Percentiles rank a stretch among this genome's conserved stretches.
phyloP scores from a whole-genome alignment of 1,284 basidiomycete species.

The Schizopora paradoxa region DNA sequence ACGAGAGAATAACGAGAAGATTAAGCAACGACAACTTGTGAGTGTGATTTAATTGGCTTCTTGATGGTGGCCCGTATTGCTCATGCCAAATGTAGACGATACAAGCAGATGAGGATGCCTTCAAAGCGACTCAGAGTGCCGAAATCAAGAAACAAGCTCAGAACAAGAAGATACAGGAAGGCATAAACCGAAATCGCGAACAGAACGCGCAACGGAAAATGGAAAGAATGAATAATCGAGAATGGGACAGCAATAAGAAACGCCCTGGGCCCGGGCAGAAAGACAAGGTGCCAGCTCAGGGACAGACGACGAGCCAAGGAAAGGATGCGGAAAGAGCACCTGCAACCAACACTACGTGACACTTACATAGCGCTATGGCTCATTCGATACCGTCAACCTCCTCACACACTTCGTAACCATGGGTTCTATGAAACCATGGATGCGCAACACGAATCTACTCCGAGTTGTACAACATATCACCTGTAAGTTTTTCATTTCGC shows the following conservation, averaged over 20 bases:
- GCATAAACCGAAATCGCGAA: slow-evolving; percentile 61
- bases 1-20: slow-evolving; percentile 73
- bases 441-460: too few species aligned
- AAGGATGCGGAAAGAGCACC: too few species aligned
- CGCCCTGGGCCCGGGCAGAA: slow-evolving; percentile 37
- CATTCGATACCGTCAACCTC: too few species aligned
- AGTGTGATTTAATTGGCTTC: slow-evolving; percentile 20
- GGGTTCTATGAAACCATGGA: too few species aligned
- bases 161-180: slow-evolving; percentile 58
- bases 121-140: slow-evolving; percentile 57
- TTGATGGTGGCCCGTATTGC: too few species aligned
- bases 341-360: too few species aligned
- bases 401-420: too few species aligned
- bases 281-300: slow-evolving; percentile 19
- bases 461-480: too few species aligned
- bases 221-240: slow-evolving; percentile 69
- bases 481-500: too few species aligned
- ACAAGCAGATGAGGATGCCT: slow-evolving; percentile 72
- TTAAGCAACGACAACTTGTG: slow-evolving; percentile 69
- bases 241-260: slow-evolving; percentile 78
- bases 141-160: slow-evolving; percentile 52
- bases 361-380: too few species aligned
- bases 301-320: slow-evolving; percentile 19
- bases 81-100: slow-evolving; percentile 47
- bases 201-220: slow-evolving; percentile 73